These are phyloP conservation scores for Microcyclospora pomicola DNA, from an alignment of 2,329 filamentous ascomycete species.

Conservation along the genomic window DNA sequence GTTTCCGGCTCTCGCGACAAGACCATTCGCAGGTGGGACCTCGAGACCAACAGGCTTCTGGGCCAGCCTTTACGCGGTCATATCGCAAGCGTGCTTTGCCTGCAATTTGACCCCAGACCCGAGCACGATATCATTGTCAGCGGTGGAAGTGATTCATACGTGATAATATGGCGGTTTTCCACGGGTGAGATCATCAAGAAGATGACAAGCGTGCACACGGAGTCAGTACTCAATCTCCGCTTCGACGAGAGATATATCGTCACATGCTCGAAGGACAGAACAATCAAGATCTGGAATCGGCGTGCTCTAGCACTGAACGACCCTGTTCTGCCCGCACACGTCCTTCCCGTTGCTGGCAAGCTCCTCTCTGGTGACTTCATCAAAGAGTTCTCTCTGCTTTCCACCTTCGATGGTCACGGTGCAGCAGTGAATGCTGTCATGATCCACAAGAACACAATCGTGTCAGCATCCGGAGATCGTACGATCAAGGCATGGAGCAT, in stretches of 20 bases:
- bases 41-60: constrained; percentile 66
- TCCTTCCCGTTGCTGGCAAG: constrained; percentile 26
- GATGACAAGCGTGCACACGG: constrained; percentile 62
- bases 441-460: constrained; percentile 70
- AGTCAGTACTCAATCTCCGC: constrained; percentile 85
- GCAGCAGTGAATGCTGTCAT: constrained; percentile 96
- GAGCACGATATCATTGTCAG: constrained; percentile 86
- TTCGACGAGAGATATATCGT: constrained; percentile 87
- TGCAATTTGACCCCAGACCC: constrained; percentile 84
- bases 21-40: constrained; percentile 79
- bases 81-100: constrained; percentile 72
- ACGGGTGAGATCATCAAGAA: constrained; percentile 72
- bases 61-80: constrained; percentile 60
- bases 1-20: constrained; percentile 88
- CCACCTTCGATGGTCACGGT: constrained; percentile 63
- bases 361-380: constrained; percentile 38
- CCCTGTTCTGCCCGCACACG: constrained; percentile 20
- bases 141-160: constrained; percentile 79
- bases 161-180: constrained; percentile 88
- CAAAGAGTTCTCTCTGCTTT: constrained; percentile 61
- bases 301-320: constrained; percentile 42
- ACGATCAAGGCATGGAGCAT: constrained; percentile 93
- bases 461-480: constrained; percentile 88
- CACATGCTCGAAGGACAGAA: constrained; percentile 94
- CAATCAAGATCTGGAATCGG: constrained; percentile 92